These are phyloP conservation scores for Cicer pinnatifidum DNA, from an alignment of 306 rosid species.

Conservation along the genomic window DNA sequence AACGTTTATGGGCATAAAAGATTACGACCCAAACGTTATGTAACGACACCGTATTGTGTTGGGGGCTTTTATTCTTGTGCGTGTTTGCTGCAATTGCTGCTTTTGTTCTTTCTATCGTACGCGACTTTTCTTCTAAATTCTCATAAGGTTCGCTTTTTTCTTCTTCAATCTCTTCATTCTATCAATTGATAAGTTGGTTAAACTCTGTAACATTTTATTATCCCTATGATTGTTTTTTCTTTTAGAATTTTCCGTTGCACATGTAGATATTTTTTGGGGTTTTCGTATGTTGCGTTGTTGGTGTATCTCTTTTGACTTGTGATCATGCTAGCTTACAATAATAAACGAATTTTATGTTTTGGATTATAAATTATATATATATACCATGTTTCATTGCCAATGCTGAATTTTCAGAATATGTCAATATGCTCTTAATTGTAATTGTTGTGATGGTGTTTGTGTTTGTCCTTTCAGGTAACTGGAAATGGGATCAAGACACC, in stretches of 20 bases:
- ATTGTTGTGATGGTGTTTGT: neutral
- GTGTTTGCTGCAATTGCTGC: neutral
- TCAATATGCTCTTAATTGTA: neutral
- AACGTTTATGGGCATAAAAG: no score
- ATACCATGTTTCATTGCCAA: no score
- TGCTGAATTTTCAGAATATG: no score
- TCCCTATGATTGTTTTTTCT: neutral
- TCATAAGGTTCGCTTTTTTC: neutral
- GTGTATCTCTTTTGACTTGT: neutral
- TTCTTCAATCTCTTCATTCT: neutral
- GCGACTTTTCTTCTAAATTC: neutral
- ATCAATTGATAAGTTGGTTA: neutral
- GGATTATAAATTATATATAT: no score
- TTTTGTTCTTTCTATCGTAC: neutral
- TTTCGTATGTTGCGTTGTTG: neutral
- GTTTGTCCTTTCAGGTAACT: conserved; percentile 47
- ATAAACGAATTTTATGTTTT: no score
- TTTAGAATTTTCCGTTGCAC: neutral
- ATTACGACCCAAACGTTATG: no score
- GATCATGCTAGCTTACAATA: neutral
- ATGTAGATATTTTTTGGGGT: neutral
- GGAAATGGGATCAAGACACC: conserved; percentile 73
- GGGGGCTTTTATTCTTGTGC: neutral
- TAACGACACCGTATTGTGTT: neutral
- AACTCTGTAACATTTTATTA: neutral